Evolutionary conservation across 306 rosid species (phyloP).

Genomic region (Datisca glomerata): DNA sequence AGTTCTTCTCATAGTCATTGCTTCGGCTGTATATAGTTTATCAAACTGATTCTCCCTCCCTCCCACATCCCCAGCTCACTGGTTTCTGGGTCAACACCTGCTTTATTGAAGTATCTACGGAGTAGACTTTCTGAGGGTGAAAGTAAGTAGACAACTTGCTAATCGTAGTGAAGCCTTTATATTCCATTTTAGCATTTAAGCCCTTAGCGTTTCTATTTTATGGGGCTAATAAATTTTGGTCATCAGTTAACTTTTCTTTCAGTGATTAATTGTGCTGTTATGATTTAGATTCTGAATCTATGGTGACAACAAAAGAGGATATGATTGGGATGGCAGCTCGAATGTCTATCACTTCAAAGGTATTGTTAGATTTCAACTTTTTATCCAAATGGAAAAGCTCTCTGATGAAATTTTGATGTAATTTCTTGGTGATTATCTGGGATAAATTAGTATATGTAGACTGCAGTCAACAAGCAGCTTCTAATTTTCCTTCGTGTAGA

Average conservation of each 20-base stretch:
- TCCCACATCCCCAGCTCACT: constrained; percentile 51
- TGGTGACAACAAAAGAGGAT: constrained; percentile 44
- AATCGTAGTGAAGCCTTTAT: neutral
- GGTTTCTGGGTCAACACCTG: constrained; percentile 76
- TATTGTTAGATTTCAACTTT: too few relatives aligned
- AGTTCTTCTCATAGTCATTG: constrained; percentile 6
- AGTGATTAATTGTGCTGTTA: constrained; percentile 11
- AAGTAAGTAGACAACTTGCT: constrained; percentile 35
- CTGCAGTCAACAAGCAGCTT: too few relatives aligned
- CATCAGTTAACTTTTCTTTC: neutral
- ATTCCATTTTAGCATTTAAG: neutral
- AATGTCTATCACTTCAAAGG: constrained; percentile 82
- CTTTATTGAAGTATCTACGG: constrained; percentile 59
- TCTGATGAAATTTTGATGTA: too few relatives aligned
- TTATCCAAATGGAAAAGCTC: too few relatives aligned
- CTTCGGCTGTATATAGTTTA: constrained; percentile 10
- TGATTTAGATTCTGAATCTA: constrained; percentile 47
- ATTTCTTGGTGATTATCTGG: too few relatives aligned
- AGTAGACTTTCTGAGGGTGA: constrained; percentile 82
- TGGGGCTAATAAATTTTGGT: neutral
- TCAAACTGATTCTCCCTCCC: constrained; percentile 6
- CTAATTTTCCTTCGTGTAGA: too few relatives aligned
- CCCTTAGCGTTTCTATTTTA: neutral
- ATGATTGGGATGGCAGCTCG: constrained; percentile 66
- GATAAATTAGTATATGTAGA: too few relatives aligned